Evolutionary conservation across 106 monocot genomes (phyloP), one percentile per base, ranked within the genome.

Genomic region (Apostasia ramifera): DNA sequence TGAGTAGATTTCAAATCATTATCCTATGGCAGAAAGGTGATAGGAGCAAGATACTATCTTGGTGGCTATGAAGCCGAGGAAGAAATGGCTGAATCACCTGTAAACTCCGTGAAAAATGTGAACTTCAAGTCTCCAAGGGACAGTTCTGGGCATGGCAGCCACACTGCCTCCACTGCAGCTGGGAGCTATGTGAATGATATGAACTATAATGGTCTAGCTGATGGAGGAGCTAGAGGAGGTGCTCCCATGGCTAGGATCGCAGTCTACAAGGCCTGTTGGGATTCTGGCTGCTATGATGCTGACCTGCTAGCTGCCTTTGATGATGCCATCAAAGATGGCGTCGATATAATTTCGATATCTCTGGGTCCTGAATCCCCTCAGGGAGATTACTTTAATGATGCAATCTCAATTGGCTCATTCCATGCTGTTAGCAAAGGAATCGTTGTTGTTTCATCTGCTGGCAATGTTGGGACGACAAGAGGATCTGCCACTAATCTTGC

Each of bases 401-500:
- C 92, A 0, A 86, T 97, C 50, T 97, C 92, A 0, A 71, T 97
- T 0, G 95, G 92, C 46, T 92, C 95, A 1, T 97, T 97, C 59
- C 95, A 97, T 76, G 95, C 95, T 3, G 40, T 61, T 3, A 84
- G 67, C 51, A 77, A 75, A 64, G 92, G 84, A 2, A 92, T 95
- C 47, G 37, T 87, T 40, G 95, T 97, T 37, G 86, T 97, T 54
- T 77, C 89, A 54, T 92, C 92, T 37, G 86, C 81, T 58, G 95
- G 95, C 26, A 97, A 97, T 82, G 76, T 72, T 7, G 95, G 92
- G 45, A 73, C 75, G 54, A 26, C 26, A 26, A 62, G 68, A 67
- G 89, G 89, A 9, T 89, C 92, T 7, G 89, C 73, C 3, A 87
- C 95, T 55, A 97, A 97, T 84, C 78, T 92, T n/a, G 92, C 92